phyloP scores from a whole-genome alignment of 352 stramenopile species.

The Phytopythium helicoides region DNA sequence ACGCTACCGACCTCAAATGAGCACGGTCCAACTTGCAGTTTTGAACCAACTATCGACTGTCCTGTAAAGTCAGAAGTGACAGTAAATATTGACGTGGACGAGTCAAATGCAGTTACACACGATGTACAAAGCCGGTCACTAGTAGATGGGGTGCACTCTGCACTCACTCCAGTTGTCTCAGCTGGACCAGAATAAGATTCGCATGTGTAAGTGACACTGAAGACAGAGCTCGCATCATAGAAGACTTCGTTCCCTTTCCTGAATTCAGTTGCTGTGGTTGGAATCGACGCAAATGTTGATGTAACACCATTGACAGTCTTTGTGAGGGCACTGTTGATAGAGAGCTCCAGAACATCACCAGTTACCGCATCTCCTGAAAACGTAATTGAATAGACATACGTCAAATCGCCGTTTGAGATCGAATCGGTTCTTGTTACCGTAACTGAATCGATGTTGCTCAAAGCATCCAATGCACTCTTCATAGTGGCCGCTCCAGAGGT shows the following conservation, averaged over 20 bases:
- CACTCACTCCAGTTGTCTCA: constrained; percentile 49
- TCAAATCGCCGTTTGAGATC: constrained; percentile 38
- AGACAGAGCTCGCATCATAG: constrained; percentile 35
- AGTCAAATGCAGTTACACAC: constrained; percentile 68
- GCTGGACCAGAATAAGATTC: constrained; percentile 85
- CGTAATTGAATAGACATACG: constrained; percentile 77
- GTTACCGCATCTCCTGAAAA: constrained; percentile 81
- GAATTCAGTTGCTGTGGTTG: constrained; percentile 31
- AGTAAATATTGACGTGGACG: constrained; percentile 37
- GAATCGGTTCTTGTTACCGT: constrained; percentile 26
- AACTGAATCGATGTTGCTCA: constrained; percentile 65
- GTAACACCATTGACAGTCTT: constrained; percentile 1
- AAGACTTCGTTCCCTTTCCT: constrained; percentile 42
- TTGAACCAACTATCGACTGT: constrained; percentile 14
- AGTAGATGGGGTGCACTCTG: constrained; percentile 36
- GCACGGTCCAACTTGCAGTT: constrained; percentile 52
- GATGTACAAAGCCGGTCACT: constrained; percentile 37
- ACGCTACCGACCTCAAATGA: constrained; percentile 46
- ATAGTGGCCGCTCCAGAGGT: constrained; percentile 7
- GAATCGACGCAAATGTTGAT: constrained; percentile 20
- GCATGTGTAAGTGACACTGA: constrained; percentile 66
- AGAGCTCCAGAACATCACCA: constrained; percentile 84
- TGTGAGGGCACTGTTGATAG: constrained; percentile 23
- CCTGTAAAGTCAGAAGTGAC: constrained; percentile 17
- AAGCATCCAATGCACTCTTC: constrained; percentile 21